Evolutionary conservation across 345 rosid genomes (phyloP), one percentile per base, ranked within the genome.

Genomic region (Dipteronia sinensis): DNA sequence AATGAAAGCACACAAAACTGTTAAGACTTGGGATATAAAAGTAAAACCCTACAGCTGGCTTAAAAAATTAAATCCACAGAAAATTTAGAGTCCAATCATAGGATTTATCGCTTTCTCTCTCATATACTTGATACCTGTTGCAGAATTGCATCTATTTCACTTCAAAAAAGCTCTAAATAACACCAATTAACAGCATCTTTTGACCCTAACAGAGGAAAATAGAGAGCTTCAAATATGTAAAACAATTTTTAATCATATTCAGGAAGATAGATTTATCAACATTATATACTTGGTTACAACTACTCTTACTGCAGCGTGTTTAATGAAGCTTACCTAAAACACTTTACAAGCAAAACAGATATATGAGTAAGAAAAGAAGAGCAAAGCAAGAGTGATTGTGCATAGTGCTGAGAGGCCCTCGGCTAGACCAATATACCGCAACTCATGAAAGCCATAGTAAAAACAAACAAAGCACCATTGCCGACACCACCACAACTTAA

Each of bases 391-490:
- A 31, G 3, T 31, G 34, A 31, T 31, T 4, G 34, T 31, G 34
- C 34, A 31, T 31, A 31, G 34, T 31, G 71, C 71, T 67, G 38
- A 56, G 25, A 66, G 63, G 78, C 79, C 65, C 67, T 31, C 59
- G 74, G 27, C 38, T 4, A 34, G 27, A 31, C 34, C 67, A 68
- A 72, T 75, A 34, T 78, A 82, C 79, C 78, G 19, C 42, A 68
- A 76, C 63, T 56, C 31, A 16, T 42, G 47, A 72, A 74, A 22
- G 67, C 70, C 77, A 71, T 79, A 49, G 79, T 77, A 38, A 59
- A 71, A 70, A 72, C 72, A 77, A 75, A 25, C 77, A 72, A 69
- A 42, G 51, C 76, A 77, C 51, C 68, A 74, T 19, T 47, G 10
- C 79, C 53, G 10, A 3, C 64, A 59, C 25, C 64, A 49, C 72